Base-by-base conservation (phyloP, 495 filamentous ascomycete genomes). In the Ramalina intermedia region DNA sequence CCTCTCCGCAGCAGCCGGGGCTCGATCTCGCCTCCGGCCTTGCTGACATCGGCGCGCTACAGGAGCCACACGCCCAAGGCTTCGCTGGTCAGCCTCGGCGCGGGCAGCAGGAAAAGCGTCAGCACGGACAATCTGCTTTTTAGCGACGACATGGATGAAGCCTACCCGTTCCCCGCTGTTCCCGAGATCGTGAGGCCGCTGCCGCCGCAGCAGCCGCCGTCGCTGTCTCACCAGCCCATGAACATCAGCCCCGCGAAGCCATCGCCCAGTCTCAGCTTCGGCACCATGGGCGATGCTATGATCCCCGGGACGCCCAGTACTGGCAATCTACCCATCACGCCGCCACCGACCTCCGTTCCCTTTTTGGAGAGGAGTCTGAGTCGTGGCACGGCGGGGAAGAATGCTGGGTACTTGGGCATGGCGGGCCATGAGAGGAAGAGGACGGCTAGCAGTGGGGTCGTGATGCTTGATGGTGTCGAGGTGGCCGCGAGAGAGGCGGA, bases 391-490 rank as follows among this genome's bases (percentile, higher is more conserved):
- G 6, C 23, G 33, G 40, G 39, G 7, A 11, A 43, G 8, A 41
- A 20, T 7, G 41, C 33, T 36, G 12, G 23, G 26, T 35, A 33
- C 9, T 41, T 36, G 45, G 37, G 36, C 12, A 56, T 37, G 26
- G 24, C 21, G 3, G 33, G 49, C 16, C 54, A 59, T 46, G 54
- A 56, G 21, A 50, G 48, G 40, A 56, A 56, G 45, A 54, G 54
- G 21, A 59, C 57, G 14, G 37, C 43, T 14, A 59, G 54, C 35
- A 56, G 54, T 29, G 48, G 56, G n/a, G 48, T 56, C 16, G 47
- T 59, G 33, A 64, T 64, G 37, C 60, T 73, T 36, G 74, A 78
- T 49, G 68, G 68, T 26, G 72, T 73, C 52, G 69, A 70, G 48
- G 64, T 68, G 23, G 66, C 66, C 50, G 66, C 68, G 18, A 56